These are phyloP conservation scores for Lipomyces japonicus DNA, from an alignment of 805 yeast genomes.

Conservation along the genomic window DNA sequence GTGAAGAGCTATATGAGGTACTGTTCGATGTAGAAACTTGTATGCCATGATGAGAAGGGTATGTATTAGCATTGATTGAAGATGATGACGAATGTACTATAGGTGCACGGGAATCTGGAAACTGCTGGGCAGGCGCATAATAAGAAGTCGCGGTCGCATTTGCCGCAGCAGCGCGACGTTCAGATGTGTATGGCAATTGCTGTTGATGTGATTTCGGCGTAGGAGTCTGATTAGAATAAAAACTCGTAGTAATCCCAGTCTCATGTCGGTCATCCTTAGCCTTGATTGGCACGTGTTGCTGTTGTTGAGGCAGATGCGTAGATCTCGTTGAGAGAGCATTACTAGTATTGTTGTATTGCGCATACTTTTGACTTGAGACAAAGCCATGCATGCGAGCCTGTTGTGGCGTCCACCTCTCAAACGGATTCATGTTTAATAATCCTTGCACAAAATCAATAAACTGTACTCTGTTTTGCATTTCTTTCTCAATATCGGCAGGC, in stretches of 20 bases:
- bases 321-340: too few species aligned
- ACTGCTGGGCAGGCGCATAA: slow-evolving; percentile 9
- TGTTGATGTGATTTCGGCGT: slow-evolving; percentile 11
- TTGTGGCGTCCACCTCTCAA: slow-evolving; percentile 95
- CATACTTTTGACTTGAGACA: slow-evolving; percentile 57
- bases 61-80: slow-evolving; percentile 16
- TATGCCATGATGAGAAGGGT: slow-evolving; percentile 18
- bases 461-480: slow-evolving; percentile 65
- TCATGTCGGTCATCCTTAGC: neutral
- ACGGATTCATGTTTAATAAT: slow-evolving; percentile 76
- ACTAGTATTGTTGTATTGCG: slow-evolving; percentile 8
- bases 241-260: neutral
- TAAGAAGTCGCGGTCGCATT: slow-evolving; percentile 5
- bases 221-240: neutral
- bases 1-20: neutral
- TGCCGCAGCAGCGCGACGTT: neutral
- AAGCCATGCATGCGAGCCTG: slow-evolving; percentile 93
- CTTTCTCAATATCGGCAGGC: slow-evolving; percentile 51
- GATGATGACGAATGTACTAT: neutral
- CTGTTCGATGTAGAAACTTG: neutral
- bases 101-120: too few species aligned
- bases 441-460: slow-evolving; percentile 76
- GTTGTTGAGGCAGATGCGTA: slow-evolving; percentile 8
- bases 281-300: too few species aligned
- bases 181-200: neutral